Percentiles rank a stretch among this genome's conserved stretches.
Evolutionary conservation across 2,329 filamentous ascomycete species (phyloP).

Genomic region (Graphilbum ipis-grandicollis): DNA sequence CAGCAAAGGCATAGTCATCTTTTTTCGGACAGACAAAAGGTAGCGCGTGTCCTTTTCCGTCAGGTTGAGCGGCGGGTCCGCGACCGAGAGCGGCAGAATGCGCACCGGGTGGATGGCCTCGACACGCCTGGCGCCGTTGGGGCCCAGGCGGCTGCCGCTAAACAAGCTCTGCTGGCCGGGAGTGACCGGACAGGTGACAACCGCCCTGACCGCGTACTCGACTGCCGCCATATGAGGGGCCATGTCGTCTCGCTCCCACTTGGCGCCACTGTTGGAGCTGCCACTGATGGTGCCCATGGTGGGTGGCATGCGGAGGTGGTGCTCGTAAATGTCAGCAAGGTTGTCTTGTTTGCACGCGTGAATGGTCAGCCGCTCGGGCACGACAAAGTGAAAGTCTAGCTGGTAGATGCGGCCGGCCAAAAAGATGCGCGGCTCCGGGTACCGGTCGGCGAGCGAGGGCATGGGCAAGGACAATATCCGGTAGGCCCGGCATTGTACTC

Average conservation of each 20-base stretch:
- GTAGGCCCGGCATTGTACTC: constrained; percentile 36
- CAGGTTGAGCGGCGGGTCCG: constrained; percentile 34
- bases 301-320: constrained; percentile 35
- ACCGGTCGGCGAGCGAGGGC: constrained; percentile 21
- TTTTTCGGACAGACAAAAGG: constrained; percentile 31
- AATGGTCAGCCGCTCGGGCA: constrained; percentile 39
- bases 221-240: constrained; percentile 35
- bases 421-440: constrained; percentile 30
- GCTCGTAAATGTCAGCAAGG: constrained; percentile 27
- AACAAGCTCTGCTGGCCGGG: too few species aligned
- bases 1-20: too few species aligned
- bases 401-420: constrained; percentile 28
- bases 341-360: constrained; percentile 33
- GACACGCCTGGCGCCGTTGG: constrained; percentile 12
- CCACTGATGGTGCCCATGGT: constrained; percentile 21
- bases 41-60: constrained; percentile 30
- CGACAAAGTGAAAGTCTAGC: constrained; percentile 41
- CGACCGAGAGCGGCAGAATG: constrained; percentile 30
- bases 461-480: constrained; percentile 39
- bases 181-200: too few species aligned
- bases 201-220: constrained; percentile 34
- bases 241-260: constrained; percentile 38
- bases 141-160: constrained; percentile 11
- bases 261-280: constrained; percentile 9
- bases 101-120: constrained; percentile 21